phyloP scores from a whole-genome alignment of 306 rosid genomes.

The Betula pendula region DNA sequence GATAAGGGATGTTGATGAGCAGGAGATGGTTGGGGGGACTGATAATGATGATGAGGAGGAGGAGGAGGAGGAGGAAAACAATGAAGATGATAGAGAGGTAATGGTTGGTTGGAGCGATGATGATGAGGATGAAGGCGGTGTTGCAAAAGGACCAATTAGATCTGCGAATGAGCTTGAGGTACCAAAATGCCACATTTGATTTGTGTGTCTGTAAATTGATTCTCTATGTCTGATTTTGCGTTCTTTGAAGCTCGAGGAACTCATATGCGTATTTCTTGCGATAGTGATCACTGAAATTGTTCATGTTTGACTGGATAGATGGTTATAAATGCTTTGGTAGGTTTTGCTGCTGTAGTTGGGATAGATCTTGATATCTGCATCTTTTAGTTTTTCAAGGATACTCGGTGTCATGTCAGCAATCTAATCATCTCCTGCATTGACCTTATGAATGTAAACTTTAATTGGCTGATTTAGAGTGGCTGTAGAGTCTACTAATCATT shows the following conservation, averaged over 20 bases:
- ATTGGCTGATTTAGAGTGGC: not conserved
- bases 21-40: constrained; percentile 1
- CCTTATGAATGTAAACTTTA: not conserved
- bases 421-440: not conserved
- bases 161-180: constrained; percentile 84
- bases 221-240: constrained; percentile 7
- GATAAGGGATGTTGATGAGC: constrained; percentile 48
- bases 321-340: constrained; percentile 9
- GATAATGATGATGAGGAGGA: constrained; percentile 18
- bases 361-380: not conserved
- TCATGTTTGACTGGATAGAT: constrained; percentile 8
- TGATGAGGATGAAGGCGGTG: constrained; percentile 24
- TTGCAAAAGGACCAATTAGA: constrained; percentile 47
- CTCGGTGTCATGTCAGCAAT: too few relatives aligned
- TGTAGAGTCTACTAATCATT: not conserved
- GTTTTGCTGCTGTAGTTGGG: not conserved
- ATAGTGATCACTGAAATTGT: not conserved
- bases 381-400: not conserved
- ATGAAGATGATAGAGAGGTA: constrained; percentile 14
- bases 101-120: constrained; percentile 34
- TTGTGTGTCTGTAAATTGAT: not conserved
- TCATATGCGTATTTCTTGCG: not conserved
- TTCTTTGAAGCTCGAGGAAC: not conserved
- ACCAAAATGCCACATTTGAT: not conserved
- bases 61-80: constrained; percentile 26